Conservation (phyloP, 139 green algal species). For the Choricystis sp. region DNA sequence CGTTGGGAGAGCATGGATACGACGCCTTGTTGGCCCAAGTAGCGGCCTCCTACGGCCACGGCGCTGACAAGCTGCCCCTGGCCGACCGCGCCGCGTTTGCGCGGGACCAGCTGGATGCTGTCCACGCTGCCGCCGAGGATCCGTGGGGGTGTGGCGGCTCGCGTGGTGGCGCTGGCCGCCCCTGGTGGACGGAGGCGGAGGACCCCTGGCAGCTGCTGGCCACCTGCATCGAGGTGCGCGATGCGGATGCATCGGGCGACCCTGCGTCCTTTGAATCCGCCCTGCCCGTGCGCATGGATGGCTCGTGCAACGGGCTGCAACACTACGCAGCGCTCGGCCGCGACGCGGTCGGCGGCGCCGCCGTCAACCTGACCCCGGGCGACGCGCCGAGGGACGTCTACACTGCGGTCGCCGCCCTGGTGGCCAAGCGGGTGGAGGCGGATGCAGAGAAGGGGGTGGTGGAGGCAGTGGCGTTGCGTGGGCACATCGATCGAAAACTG, state of each 20-base stretch:
- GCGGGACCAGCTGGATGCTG: constrained; percentile 29
- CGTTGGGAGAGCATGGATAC: constrained; percentile 60
- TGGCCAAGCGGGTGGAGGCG: constrained; percentile 23
- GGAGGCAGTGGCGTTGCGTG: constrained; percentile 17
- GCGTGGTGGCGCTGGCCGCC: constrained; percentile 9
- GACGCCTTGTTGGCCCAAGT: constrained; percentile 58
- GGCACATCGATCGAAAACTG: constrained; percentile 77
- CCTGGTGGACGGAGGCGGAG: constrained; percentile 70
- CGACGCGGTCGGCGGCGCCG: constrained; percentile 46
- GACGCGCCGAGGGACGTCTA: constrained; percentile 77
- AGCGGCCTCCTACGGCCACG: constrained; percentile 71
- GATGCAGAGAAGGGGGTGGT: constrained; percentile 16
- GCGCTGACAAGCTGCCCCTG: constrained; percentile 70
- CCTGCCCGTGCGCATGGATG: constrained; percentile 82
- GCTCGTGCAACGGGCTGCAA: constrained; percentile 95
- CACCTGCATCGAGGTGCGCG: constrained; percentile 66
- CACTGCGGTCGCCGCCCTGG: constrained; percentile 33
- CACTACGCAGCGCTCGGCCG: constrained; percentile 89
- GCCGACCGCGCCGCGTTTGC: constrained; percentile 42
- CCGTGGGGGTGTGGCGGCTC: neutral
- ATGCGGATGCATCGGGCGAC: constrained; percentile 38
- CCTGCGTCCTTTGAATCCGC: constrained; percentile 42
- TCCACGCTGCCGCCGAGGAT: constrained; percentile 37
- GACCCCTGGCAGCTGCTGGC: constrained; percentile 85
- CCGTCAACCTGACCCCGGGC: constrained; percentile 69